phyloP scores from a whole-genome alignment of 192 early-diverging fungal species.

The Entomortierella lignicola region DNA sequence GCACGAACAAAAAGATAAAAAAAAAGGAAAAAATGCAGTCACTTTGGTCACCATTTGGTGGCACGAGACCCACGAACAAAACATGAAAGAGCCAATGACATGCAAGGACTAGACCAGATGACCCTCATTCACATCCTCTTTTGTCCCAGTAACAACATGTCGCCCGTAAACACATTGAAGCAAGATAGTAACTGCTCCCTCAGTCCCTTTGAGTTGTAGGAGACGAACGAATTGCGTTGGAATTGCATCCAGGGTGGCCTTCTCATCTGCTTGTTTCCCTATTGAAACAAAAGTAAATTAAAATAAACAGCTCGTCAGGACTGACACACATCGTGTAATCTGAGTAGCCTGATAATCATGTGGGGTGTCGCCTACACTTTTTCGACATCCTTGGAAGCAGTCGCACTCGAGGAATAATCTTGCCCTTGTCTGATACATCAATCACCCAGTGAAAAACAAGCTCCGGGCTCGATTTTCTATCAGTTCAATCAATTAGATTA shows the following conservation, averaged over 20 bases:
- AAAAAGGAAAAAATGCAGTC: constrained; percentile 7
- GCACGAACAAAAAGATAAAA: background rate
- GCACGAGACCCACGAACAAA: background rate
- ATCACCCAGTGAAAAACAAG: constrained; percentile 40
- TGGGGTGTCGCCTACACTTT: constrained; percentile 42
- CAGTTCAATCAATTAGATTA: no score
- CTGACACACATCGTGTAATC: background rate
- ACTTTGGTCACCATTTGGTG: background rate
- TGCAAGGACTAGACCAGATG: no score
- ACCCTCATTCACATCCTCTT: background rate
- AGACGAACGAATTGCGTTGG: constrained; percentile 41
- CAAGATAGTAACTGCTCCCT: constrained; percentile 26
- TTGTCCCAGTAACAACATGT: background rate
- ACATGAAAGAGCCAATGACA: no score
- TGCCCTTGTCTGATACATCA: constrained; percentile 19
- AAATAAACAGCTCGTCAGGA: background rate
- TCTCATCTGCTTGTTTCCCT: constrained; percentile 46
- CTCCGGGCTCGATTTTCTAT: constrained; percentile 34
- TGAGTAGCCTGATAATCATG: no score
- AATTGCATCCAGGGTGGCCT: constrained; percentile 34
- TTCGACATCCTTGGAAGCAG: constrained; percentile 38
- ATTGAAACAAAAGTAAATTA: background rate
- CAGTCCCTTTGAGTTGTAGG: constrained; percentile 38
- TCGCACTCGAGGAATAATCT: constrained; percentile 22
- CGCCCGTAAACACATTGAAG: constrained; percentile 39